Evolutionary conservation across 2,329 filamentous ascomycete genomes (phyloP).

Genomic region (Juglanconis sp.): DNA sequence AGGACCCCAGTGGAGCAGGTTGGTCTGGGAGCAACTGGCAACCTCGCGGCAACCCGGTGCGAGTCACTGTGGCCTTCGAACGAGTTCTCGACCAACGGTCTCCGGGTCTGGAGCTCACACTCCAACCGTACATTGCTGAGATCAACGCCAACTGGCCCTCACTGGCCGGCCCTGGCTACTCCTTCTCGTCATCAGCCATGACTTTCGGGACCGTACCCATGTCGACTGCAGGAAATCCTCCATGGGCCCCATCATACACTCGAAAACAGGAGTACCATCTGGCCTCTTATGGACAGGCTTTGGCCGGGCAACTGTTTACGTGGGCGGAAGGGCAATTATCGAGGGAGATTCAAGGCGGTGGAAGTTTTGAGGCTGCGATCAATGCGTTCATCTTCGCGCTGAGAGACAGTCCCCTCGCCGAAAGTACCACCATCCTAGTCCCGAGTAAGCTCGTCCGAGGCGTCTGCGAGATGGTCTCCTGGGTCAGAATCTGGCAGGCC

Average conservation of each 20-base stretch:
- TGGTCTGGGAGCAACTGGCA: not conserved
- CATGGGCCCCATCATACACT: not conserved
- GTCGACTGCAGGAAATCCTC: not conserved
- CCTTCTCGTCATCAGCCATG: too few relatives aligned
- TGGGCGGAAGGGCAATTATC: conserved; percentile 9
- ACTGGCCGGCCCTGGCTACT: not conserved
- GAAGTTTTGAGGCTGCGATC: conserved; percentile 8
- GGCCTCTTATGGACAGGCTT: not conserved
- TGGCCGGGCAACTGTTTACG: not conserved
- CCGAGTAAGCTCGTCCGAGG: not conserved
- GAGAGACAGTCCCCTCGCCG: not conserved
- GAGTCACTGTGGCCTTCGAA: not conserved
- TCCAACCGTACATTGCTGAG: not conserved
- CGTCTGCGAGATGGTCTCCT: conserved; percentile 10
- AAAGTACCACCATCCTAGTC: not conserved
- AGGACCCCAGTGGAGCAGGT: not conserved
- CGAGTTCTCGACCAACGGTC: not conserved
- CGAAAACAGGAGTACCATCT: not conserved
- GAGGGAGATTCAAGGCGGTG: not conserved
- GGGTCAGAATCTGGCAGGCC: conserved; percentile 11
- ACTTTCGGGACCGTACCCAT: not conserved
- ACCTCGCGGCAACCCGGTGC: not conserved
- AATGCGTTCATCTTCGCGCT: conserved; percentile 1
- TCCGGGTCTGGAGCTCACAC: not conserved
- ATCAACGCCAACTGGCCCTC: not conserved